These are phyloP conservation scores for Tagetes patula DNA, from an alignment of 129 eudicot species.

Conservation along the genomic window DNA sequence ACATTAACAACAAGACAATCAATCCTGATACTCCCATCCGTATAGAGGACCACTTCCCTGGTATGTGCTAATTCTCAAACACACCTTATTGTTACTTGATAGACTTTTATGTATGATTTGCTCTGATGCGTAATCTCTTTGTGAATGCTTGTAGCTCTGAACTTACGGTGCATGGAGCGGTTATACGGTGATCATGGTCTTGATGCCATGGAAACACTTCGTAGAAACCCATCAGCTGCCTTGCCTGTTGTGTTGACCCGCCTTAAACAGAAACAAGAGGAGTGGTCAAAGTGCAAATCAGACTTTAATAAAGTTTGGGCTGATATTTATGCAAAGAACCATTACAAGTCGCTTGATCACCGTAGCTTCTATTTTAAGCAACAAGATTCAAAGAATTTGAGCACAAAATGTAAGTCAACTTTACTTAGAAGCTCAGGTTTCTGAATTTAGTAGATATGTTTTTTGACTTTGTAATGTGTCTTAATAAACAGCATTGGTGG, in stretches of 20 bases:
- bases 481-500: constrained; percentile 66
- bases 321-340: constrained; percentile 89
- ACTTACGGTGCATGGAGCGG: constrained; percentile 93
- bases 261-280: constrained; percentile 91
- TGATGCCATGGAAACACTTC: constrained; percentile 86
- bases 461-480: constrained; percentile 7
- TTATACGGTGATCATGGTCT: constrained; percentile 98
- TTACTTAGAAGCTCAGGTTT: background rate
- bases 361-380: constrained; percentile 99
- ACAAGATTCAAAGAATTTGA: constrained; percentile 94
- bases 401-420: constrained; percentile 70
- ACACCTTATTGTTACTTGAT: background rate
- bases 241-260: constrained; percentile 87
- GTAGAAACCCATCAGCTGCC: constrained; percentile 68
- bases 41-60: constrained; percentile 80
- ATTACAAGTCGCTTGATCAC: constrained; percentile 95
- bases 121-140: background rate
- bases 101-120: background rate
- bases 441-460: background rate
- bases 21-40: constrained; percentile 54
- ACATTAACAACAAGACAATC: constrained; percentile 50
- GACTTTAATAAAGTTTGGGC: constrained; percentile 99
- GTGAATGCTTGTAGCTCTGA: constrained; percentile 53
- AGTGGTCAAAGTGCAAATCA: constrained; percentile 83
- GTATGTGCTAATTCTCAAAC: constrained; percentile 28